Conservation (phyloP, 345 rosid genomes). For the Combretum micranthum region DNA sequence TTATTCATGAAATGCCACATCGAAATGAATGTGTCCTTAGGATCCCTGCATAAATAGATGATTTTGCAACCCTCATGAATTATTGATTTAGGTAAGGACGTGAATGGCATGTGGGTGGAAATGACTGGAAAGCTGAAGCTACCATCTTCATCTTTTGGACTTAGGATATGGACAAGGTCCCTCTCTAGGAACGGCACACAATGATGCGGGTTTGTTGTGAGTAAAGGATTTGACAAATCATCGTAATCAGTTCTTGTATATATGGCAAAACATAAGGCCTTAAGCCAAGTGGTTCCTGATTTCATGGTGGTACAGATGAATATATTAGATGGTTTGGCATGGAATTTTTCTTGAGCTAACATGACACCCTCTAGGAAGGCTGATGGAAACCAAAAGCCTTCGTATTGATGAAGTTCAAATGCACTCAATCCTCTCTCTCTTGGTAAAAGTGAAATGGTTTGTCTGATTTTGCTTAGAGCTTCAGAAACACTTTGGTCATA, state of each 20-base stretch:
- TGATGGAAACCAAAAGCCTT: conserved; percentile 3
- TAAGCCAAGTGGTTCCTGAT: too few relatives aligned
- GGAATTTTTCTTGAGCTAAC: too few relatives aligned
- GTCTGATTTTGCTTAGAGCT: too few relatives aligned
- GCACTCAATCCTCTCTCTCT: too few relatives aligned
- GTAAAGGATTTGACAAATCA: background rate
- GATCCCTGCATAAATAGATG: conserved; percentile 3
- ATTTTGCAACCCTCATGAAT: background rate
- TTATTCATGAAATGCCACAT: conserved; percentile 1
- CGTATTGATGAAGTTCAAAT: too few relatives aligned
- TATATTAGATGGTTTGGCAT: too few relatives aligned
- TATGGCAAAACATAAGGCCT: too few relatives aligned
- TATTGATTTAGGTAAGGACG: conserved; percentile 2
- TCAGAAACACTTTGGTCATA: too few relatives aligned
- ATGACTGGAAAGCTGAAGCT: background rate
- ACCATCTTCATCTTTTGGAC: background rate
- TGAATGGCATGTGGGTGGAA: too few relatives aligned
- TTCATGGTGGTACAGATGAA: too few relatives aligned
- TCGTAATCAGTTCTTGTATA: background rate
- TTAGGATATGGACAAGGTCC: background rate
- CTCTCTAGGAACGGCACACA: background rate
- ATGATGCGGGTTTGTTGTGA: conserved; percentile 5
- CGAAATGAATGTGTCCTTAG: background rate
- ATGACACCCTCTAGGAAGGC: conserved; percentile 2
- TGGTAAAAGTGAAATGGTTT: too few relatives aligned